Base-by-base conservation (phyloP, 192 early-diverging fungal genomes). In the Rhizoclosmatium globosum region DNA sequence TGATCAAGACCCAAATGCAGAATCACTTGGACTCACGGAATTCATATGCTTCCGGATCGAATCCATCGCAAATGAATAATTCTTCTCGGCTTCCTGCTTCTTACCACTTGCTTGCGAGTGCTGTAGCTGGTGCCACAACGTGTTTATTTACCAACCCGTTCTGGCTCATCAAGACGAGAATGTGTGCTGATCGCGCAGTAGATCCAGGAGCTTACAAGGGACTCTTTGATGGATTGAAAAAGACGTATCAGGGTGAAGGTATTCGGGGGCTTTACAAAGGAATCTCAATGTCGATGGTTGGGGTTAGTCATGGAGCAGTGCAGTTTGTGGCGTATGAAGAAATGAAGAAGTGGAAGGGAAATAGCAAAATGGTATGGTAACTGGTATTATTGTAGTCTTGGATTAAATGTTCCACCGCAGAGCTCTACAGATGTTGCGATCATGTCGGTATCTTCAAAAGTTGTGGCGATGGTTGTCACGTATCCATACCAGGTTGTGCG, bases 311-410 rank as follows among this genome's bases (percentile, higher is more conserved):
- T 69, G 98, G 98, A 11, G 96, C 96, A 0, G 77, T 99, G 41
- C 98, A 99, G 83, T 99, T 99, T 82, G 96, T 97, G 94, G 95
- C 93, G 0, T 99, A 99, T 83, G 98, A 99, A 70, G 95, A 97
- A 66, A 91, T 99, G 91, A 99, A 98, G 84, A 89, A 90, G 74
- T 79, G 72, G 66, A 60, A 47, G 47, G 39, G 21, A 58, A 68
- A 43, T 2, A 31, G 45, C 11, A 62, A 71, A 75, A 82, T 57
- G 79, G 67, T 4, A 4, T 79, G 67, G 79, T 81, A 78, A 38
- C 69, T 9, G 2, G 38, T 76, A 17, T 1, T 21, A 38, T 44
- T 45, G 31, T 71, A 53, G 50, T 65, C 58, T 44, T 58, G 1
- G 2, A 3, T 21, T 50, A 58, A n/a, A 21, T 44, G 31, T 74